Evolutionary conservation across 768 basidiomycete species (phyloP).

Genomic region (Russula earlei): DNA sequence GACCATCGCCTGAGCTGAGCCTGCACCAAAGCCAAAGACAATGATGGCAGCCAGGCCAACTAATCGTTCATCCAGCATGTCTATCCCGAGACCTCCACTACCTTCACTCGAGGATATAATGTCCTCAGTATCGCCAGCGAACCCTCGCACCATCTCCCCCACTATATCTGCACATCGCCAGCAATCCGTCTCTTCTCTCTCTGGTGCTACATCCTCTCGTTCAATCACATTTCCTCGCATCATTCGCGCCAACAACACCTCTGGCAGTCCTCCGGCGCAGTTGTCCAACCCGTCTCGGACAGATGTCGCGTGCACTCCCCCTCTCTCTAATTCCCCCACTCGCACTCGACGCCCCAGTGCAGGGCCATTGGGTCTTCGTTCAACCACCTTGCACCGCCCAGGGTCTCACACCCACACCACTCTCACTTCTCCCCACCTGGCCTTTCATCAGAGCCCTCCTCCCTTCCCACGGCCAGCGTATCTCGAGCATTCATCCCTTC

Average conservation of each 20-base stretch:
- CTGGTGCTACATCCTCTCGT: conserved; percentile 37
- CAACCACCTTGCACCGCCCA: conserved; percentile 11
- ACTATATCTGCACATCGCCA: conserved; percentile 38
- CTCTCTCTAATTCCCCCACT: conserved; percentile 35
- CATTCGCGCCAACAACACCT: conserved; percentile 45
- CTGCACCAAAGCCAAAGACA: neutral
- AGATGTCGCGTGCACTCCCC: conserved; percentile 38
- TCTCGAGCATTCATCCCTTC: conserved; percentile 66
- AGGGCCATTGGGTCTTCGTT: conserved; percentile 18
- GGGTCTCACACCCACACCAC: conserved; percentile 25
- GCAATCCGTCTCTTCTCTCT: conserved; percentile 33
- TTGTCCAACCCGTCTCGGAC: conserved; percentile 21
- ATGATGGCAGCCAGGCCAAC: conserved; percentile 36
- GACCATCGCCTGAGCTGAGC: neutral
- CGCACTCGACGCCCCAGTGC: conserved; percentile 42
- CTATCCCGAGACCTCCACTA: conserved; percentile 46
- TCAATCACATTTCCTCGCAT: conserved; percentile 55
- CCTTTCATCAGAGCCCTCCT: conserved; percentile 26
- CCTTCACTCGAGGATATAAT: conserved; percentile 57
- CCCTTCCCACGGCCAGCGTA: conserved; percentile 63
- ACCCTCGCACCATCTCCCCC: conserved; percentile 33
- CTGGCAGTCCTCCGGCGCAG: conserved; percentile 22
- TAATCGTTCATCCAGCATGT: conserved; percentile 57
- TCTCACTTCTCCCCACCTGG: conserved; percentile 23
- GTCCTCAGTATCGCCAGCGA: conserved; percentile 39